Conservation (phyloP, 441 rosid genomes). For the California macrophylla region DNA sequence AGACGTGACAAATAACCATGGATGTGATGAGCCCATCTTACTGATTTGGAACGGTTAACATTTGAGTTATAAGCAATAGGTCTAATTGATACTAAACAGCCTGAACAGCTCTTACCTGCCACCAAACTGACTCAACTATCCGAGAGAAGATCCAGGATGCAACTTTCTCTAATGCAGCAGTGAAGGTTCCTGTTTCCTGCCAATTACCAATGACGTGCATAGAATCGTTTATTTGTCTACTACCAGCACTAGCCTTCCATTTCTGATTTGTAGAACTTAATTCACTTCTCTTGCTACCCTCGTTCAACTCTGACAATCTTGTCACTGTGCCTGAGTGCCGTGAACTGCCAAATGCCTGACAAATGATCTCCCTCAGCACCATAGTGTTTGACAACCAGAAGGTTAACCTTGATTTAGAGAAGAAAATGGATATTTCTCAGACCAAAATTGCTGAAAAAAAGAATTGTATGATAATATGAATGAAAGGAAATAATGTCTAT, state of each 20-base stretch:
- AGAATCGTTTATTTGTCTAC: constrained; percentile 23
- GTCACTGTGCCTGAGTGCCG: constrained; percentile 33
- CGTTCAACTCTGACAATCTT: constrained; percentile 33
- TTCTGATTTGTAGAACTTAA: constrained; percentile 16
- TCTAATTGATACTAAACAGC: not conserved
- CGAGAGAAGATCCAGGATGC: constrained; percentile 94
- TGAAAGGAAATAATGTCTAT: not conserved
- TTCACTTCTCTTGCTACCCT: constrained; percentile 34
- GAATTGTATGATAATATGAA: constrained; percentile 12
- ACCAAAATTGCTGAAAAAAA: constrained; percentile 7
- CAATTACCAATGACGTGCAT: constrained; percentile 33
- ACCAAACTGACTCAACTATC: constrained; percentile 91
- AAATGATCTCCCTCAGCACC: constrained; percentile 52
- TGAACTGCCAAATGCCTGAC: constrained; percentile 35
- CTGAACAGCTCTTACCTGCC: constrained; percentile 55
- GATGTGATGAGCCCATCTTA: not conserved
- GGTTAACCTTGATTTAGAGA: constrained; percentile 52
- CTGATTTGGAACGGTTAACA: not conserved
- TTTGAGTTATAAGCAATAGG: not conserved
- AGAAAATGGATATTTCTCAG: not conserved
- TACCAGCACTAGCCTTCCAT: constrained; percentile 27
- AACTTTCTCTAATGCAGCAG: constrained; percentile 60
- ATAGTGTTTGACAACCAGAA: constrained; percentile 90
- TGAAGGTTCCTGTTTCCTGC: constrained; percentile 50
- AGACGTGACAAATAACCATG: not conserved